Evolutionary conservation across 768 basidiomycete species (phyloP).

Genomic region (Rhodosporidiobolus sp.): DNA sequence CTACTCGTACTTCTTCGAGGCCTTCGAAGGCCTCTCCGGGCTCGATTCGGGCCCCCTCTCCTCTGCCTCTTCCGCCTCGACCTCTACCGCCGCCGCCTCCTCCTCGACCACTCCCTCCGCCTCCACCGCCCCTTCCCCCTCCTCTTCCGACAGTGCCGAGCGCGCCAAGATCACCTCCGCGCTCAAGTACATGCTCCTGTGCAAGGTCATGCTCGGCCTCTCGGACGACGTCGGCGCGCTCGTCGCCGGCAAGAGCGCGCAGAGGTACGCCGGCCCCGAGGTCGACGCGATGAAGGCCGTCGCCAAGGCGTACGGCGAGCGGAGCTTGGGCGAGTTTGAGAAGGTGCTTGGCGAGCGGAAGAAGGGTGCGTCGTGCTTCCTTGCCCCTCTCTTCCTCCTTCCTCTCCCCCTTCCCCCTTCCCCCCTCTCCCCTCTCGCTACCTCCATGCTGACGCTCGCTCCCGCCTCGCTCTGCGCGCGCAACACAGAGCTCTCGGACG

Average conservation of each 20-base stretch:
- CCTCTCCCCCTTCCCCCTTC: not conserved
- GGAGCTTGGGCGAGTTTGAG: slow-evolving; percentile 86
- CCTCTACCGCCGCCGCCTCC: not conserved
- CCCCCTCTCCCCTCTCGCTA: not conserved
- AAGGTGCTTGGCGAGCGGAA: slow-evolving; percentile 79
- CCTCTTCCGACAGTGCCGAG: not conserved
- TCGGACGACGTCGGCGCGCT: slow-evolving; percentile 91
- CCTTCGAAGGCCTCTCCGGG: slow-evolving; percentile 80
- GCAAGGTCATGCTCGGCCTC: slow-evolving; percentile 95
- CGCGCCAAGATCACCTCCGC: slow-evolving; percentile 65
- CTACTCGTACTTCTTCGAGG: slow-evolving; percentile 96
- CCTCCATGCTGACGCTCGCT: not conserved
- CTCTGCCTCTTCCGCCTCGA: not conserved
- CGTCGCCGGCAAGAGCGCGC: slow-evolving; percentile 77
- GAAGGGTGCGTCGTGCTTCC: slow-evolving; percentile 56
- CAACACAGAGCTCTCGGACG: slow-evolving; percentile 85
- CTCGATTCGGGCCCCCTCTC: slow-evolving; percentile 71
- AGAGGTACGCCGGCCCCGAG: slow-evolving; percentile 82
- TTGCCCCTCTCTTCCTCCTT: not conserved
- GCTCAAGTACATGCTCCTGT: slow-evolving; percentile 95
- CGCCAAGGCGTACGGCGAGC: slow-evolving; percentile 86
- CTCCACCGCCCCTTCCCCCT: not conserved
- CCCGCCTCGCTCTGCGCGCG: not conserved
- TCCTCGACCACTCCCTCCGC: not conserved
- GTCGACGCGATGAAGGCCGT: slow-evolving; percentile 95